These are phyloP conservation scores for Endotrypanum monterogeii DNA, from an alignment of 208 protist genomes.

Conservation along the genomic window DNA sequence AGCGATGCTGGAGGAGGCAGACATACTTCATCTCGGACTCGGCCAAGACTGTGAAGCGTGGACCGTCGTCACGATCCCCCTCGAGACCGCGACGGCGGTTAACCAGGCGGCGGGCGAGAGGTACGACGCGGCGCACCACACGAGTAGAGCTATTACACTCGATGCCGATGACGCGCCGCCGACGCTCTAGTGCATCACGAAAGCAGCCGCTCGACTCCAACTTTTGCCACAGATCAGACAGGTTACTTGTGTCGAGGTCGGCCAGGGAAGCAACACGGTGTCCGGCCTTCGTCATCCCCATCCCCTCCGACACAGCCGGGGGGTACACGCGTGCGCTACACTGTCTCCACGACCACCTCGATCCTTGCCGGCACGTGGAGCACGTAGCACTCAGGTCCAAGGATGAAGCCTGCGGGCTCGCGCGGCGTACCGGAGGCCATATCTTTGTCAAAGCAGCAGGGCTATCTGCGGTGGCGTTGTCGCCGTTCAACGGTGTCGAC, in stretches of 20 bases:
- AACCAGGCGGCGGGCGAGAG: conserved; percentile 7
- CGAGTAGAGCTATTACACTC: conserved; percentile 26
- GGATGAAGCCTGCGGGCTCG: neutral
- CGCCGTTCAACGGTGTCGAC: neutral
- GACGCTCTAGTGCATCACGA: conserved; percentile 23
- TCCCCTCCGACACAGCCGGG: neutral
- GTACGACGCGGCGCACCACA: conserved; percentile 9
- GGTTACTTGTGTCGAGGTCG: conserved; percentile 14
- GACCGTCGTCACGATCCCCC: neutral
- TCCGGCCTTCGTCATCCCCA: neutral
- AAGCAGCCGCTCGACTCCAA: conserved; percentile 27
- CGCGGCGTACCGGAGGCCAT: neutral
- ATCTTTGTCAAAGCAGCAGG: neutral
- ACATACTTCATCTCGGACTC: conserved; percentile 42
- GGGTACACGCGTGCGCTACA: conserved; percentile 3
- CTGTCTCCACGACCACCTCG: conserved; percentile 10
- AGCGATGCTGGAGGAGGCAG: conserved; percentile 57
- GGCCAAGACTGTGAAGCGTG: conserved; percentile 9
- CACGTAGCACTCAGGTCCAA: neutral
- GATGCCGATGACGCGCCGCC: conserved; percentile 10
- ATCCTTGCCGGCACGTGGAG: neutral
- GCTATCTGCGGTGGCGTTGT: neutral
- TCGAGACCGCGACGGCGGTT: conserved; percentile 14
- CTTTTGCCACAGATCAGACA: conserved; percentile 16
- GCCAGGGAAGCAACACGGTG: neutral